Base-by-base conservation (phyloP, 2,329 filamentous ascomycete species). In the Fusarium protoensiforme region DNA sequence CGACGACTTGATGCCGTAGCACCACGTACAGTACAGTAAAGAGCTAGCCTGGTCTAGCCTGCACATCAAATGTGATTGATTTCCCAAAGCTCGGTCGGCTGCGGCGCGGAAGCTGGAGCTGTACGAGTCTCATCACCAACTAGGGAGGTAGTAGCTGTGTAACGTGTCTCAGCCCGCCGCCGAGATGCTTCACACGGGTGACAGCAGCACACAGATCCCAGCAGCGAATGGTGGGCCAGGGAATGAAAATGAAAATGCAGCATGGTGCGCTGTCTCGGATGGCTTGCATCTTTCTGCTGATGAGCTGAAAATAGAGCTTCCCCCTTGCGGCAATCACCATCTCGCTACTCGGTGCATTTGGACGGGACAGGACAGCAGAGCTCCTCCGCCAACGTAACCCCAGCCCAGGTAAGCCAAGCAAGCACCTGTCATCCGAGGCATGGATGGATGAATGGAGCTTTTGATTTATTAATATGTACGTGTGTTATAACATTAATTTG, bases 211-310 rank as follows among this genome's bases (percentile, higher is more conserved):
- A 51, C 46, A 46, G 46, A 62, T 67, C 61, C 70, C 41, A 63
- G 69, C 71, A 58, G 65, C 68, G 72, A 69, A 71, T 76, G 58
- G 59, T 46, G 62, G 61, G 46, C 61, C 56, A 33, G 69, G 24
- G 13, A 59, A 33, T 54, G 51, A 54, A 54, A 56, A 65, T 63
- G 62, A 54, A 54, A 56, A 65, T 63, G 62, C 22, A 27, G 39
- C 61, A 65, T 57, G 66, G 38, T 29, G 29, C 27, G 57, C 38
- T 53, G 43, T 61, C 59, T 61, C 59, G 53, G 53, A 73, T 67
- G 71, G 67, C 70, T 73, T 71, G 70, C 70, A 73, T 68, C n/a
- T 27, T 58, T 39, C 29, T 20, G 58, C 57, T 38, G 58, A 29
- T 56, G 64, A 46, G 61, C 48, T 66, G 64, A 66, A 54, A 64